A percentile compares a stretch with the other conserved stretches of the same genome.
phyloP scores from a whole-genome alignment of 345 rosid genomes.

The Populus simonii region DNA sequence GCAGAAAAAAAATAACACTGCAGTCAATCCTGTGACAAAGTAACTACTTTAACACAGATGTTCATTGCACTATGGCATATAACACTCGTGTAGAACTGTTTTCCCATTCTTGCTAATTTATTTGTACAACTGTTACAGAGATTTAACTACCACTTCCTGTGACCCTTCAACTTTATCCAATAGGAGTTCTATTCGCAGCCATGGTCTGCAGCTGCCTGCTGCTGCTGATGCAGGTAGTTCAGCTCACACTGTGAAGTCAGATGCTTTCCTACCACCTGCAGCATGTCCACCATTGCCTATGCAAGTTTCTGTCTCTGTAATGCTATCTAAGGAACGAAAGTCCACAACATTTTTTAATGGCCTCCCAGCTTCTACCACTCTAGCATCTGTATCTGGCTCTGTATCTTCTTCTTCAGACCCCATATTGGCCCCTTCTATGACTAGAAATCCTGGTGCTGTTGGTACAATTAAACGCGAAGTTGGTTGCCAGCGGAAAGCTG shows the following conservation, averaged over 20 bases:
- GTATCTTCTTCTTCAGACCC: constrained; percentile 41
- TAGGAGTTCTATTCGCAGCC: constrained; percentile 36
- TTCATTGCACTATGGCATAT: constrained; percentile 1
- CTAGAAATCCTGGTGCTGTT: constrained; percentile 25
- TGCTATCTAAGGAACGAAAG: constrained; percentile 35
- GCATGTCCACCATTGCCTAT: constrained; percentile 14
- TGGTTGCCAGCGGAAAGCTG: constrained; percentile 25
- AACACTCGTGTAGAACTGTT: neutral
- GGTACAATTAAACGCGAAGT: constrained; percentile 28
- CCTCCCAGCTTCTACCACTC: constrained; percentile 14
- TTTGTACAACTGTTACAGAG: constrained; percentile 30
- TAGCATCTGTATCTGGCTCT: constrained; percentile 34
- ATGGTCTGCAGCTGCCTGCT: constrained; percentile 10
- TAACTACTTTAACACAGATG: constrained; percentile 25
- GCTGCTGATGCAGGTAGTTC: constrained; percentile 20
- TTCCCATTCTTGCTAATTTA: neutral
- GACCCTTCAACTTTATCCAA: constrained; percentile 38
- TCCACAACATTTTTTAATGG: constrained; percentile 20
- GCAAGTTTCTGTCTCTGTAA: constrained; percentile 26
- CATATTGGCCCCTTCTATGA: constrained; percentile 34
- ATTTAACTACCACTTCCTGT: constrained; percentile 25
- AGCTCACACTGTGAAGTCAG: constrained; percentile 22
- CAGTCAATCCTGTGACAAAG: constrained; percentile 41
- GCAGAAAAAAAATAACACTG: constrained; percentile 38
- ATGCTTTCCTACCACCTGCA: constrained; percentile 5